Conservation (phyloP, 768 basidiomycete genomes). For the Trametes maxima region DNA sequence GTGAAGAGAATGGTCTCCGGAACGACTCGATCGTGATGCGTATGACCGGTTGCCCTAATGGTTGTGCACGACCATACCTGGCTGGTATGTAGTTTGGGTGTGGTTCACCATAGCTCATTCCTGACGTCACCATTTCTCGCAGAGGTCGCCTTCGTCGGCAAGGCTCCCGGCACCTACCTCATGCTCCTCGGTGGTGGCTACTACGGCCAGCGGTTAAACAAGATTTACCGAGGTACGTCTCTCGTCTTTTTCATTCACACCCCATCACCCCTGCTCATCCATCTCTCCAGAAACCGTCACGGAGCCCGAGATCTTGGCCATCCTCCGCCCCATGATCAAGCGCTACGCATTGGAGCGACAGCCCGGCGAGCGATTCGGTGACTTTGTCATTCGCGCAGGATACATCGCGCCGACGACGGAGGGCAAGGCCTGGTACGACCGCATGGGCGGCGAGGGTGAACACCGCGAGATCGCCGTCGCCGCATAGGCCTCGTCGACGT, state of each 20-base stretch:
- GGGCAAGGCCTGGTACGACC: slow-evolving; percentile 86
- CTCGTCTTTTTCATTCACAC: neutral
- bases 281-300: slow-evolving; percentile 69
- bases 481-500: neutral
- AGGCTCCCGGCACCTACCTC: slow-evolving; percentile 87
- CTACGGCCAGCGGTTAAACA: slow-evolving; percentile 92
- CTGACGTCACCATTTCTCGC: slow-evolving; percentile 8
- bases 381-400: slow-evolving; percentile 90
- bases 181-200: slow-evolving; percentile 98
- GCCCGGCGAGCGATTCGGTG: slow-evolving; percentile 92
- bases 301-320: slow-evolving; percentile 89
- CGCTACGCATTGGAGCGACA: slow-evolving; percentile 84
- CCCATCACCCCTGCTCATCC: neutral
- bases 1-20: slow-evolving; percentile 89
- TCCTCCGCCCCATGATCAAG: slow-evolving; percentile 93
- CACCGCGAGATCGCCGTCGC: slow-evolving; percentile 40
- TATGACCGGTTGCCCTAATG: slow-evolving; percentile 97
- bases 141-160: slow-evolving; percentile 97
- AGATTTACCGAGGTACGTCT: slow-evolving; percentile 81
- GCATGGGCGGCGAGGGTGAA: slow-evolving; percentile 76
- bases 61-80: slow-evolving; percentile 90
- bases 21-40: slow-evolving; percentile 98
- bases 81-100: slow-evolving; percentile 55
- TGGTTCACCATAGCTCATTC: neutral
- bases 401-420: slow-evolving; percentile 86